Evolutionary conservation across 768 basidiomycete genomes (phyloP), one percentile per base, ranked within the genome.

Genomic region (Mycena polygramma): DNA sequence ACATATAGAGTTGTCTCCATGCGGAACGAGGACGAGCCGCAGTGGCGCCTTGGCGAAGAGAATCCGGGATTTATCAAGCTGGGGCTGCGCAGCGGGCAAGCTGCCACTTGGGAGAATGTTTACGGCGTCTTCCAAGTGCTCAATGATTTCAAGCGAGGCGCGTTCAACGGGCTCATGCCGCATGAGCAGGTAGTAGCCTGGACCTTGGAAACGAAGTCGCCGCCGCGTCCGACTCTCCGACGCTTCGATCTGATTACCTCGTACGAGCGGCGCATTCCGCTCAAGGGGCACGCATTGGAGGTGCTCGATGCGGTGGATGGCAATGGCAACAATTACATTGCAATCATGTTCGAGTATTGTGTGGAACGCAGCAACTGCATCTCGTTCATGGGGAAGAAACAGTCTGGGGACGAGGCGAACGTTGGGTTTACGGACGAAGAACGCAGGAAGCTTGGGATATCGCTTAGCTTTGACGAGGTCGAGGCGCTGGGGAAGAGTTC

Each of bases 291-390:
- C 22, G 66, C 36, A 4, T 14, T 68, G 19, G 66, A 68, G 7
- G 66, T 68, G 0, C 37, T 68, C 39, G 66, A 60, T 20, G 66
- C 37, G 6, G 49, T 60, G 48, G 66, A 68, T 43, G 66, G 54
- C 17, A 65, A 66, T 19, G 69, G 69, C 9, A 65, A 70, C 52
- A 65, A 70, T 30, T 70, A 65, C 39, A 52, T 70, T 19, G 51
- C n/a, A 19, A 58, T 70, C 20, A 59, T 54, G 63, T 22, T 66
- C 30, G 63, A 70, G 36, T 63, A 70, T 22, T 63, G 17, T 8
- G 43, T 24, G 11, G 17, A 0, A 0, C 43, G 30, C 14, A 57
- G 61, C 20, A 62, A 54, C 9, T 63, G 45, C 37, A 35, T 46
- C 26, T 63, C 52, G 19, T 70, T 59, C 41, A 55, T 70, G 46